Evolutionary conservation across 2,329 filamentous ascomycete species (phyloP).

Genomic region (Clarireedia homoeocarpa): DNA sequence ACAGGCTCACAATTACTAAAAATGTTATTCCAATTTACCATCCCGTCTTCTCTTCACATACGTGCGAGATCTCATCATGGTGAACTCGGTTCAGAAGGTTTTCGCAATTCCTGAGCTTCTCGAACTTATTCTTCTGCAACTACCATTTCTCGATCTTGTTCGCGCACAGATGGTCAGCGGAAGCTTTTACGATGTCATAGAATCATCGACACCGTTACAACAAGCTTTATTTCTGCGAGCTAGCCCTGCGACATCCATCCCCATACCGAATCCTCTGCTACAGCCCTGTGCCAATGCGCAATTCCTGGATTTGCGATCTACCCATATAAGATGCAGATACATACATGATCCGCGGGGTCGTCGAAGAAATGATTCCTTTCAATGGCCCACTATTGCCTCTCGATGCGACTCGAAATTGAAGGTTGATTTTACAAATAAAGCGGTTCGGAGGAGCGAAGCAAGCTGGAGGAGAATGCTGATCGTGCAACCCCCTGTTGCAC

Average conservation of each 20-base stretch:
- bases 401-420: not conserved
- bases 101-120: slow-evolving; percentile 5
- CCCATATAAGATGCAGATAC: slow-evolving; percentile 2
- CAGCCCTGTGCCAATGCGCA: slow-evolving; percentile 3
- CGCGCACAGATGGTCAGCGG: slow-evolving; percentile 4
- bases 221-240: not conserved
- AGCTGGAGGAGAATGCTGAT: slow-evolving; percentile 5
- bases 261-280: slow-evolving; percentile 2
- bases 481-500: slow-evolving; percentile 2
- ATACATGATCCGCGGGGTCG: not conserved
- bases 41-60: not conserved
- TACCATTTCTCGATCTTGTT: slow-evolving; percentile 5
- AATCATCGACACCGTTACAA: slow-evolving; percentile 2
- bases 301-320: slow-evolving; percentile 2
- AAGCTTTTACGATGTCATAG: not conserved
- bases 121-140: slow-evolving; percentile 3
- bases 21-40: not conserved
- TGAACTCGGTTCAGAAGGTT: not conserved
- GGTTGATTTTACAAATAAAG: not conserved
- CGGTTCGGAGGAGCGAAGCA: not conserved
- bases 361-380: not conserved
- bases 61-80: not conserved
- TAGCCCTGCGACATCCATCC: not conserved
- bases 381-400: not conserved
- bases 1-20: not conserved